Base-by-base conservation (phyloP, 2,329 filamentous ascomycete genomes). In the Pseudopithomyces chartarum region DNA sequence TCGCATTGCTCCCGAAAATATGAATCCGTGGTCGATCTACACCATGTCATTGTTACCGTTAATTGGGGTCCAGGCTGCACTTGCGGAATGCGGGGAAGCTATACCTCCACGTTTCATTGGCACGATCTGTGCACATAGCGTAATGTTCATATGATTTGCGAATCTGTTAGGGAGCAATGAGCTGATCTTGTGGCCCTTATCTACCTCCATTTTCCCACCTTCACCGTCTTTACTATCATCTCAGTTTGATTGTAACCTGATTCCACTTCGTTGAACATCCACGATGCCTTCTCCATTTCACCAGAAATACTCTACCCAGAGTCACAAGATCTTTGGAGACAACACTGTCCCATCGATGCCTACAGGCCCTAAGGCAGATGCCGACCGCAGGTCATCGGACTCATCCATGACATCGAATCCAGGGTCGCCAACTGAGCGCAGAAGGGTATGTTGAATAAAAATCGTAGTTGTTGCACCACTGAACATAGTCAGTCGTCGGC, bases 241-340 rank as follows among this genome's bases (percentile, higher is more conserved):
- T n/a, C 22, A 32, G n/a, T 39, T 32, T 34, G 6, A n/a, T 47
- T 17, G 43, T 33, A n/a, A 29, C n/a, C 12, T 45, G 32, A 36
- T 11, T 48, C 32, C 49, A 23, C 10, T 48, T 19, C 26, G 15
- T 19, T 12, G 47, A 39, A 23, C 17, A 42, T 13, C 39, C 47
- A 64, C 20, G 23, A 76, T 76, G 73, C 71, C 73, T 59, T 74
- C 71, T 44, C 71, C 73, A 58, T 71, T 76, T 56, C 71, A 75
- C 48, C 73, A 76, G 52, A 76, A 76, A 51, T 75, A 75, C 57
- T 70, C 72, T 29, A 64, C 65, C 15, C 73, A 76, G 46, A 71
- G 50, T 40, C 68, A 75, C 60, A 73, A 66, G 51, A 22, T 67
- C 19, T 75, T 71, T 43, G 68, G 63, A 43, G 65, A 70, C 26